Base-by-base conservation (phyloP, 225 moss, liverwort and hornwort species). In the Physcomitrium patens region DNA sequence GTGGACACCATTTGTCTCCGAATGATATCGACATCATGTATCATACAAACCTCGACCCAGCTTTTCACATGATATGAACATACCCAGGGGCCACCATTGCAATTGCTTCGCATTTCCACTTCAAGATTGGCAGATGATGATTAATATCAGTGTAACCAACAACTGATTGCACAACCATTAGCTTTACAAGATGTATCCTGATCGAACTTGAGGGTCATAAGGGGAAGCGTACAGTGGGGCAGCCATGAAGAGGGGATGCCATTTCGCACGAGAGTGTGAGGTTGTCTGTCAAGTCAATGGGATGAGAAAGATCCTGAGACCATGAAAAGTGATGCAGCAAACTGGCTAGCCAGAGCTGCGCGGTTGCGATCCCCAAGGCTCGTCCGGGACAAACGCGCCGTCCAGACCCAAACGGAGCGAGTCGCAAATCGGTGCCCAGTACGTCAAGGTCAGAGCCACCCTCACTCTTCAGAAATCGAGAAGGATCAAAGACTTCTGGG, bases 221-320 rank as follows among this genome's bases (percentile, higher is more conserved):
- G 12, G 55, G 50, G 16, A 61, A 53, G 72, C 71, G 54, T 0
- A 8, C 12, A 0, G 13, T 37, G 4, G 88, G 79, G 13, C 83
- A 58, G 5, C 74, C 83, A 1, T 71, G 65, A 9, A 89, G 78
- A 2, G 89, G 88, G 0, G 37, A 47, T 0, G 79, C 83, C 94
- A 94, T 94, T 68, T 94, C 92, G 15, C 90, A 94, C 0, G 92
- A 90, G 7, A 94, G 78, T 46, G 90, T 90, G 11, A 92, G 57
- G 9, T 89, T 82, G 20, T 92, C 89, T 0, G 56, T 76, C 48
- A 94, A 60, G 45, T 79, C 70, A 7, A 92, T 76, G 0, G 85
- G 37, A 60, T 28, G 48, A 0, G 13, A 22, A 0, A 74, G 12
- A 55, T 77, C 72, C 23, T 65, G 52, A 0, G 77, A 55, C 94